Base-by-base conservation (phyloP, 305 asterid species). In the Fraxinus nigra region DNA sequence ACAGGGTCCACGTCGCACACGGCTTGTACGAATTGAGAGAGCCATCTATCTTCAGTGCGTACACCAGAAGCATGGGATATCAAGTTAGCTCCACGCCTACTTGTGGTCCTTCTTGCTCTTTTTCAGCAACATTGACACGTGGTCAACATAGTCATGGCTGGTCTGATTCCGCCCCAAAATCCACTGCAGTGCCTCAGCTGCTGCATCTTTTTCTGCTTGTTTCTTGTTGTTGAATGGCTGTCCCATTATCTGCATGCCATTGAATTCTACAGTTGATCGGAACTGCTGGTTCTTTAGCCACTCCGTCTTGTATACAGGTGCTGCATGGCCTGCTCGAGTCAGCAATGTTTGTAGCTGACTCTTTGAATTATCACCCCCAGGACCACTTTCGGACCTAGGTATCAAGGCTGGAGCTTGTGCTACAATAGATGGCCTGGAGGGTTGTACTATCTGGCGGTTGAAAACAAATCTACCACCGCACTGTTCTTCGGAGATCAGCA, bases 161-260 rank as follows among this genome's bases (percentile, higher is more conserved):
- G 48, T 86, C 73, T 82, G 86, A 54, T 90, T 84, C 70, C 89
- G 90, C 54, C 95, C 94, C 11, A 94, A 85, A 84, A 97, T 90
- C 95, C 94, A 92, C 18, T 88, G 95, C 79, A 97, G 91, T 80
- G 99, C 98, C 87, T 90, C 97, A 32, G 97, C 94, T 59, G 98
- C 99, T 10, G 96, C 98, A 65, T 89, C 94, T 84, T 97, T 97
- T 86, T 97, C 98, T 14, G 99, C 98, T 79, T 91, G 98, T 86
- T 97, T 97, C 90, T 97, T 97, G 86, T 88, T 97, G 87, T 90
- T 87, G 89, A 91, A 92, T 54, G 97, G 94, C 82, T 88, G 90
- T 46, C 99, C 98, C 89, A 84, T 82, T 79, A 93, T 86, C 88
- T 90, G 91, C 87, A 88, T 82, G 5, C 96, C 97, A 7, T 94